phyloP scores from a whole-genome alignment of 2,329 filamentous ascomycete genomes.

The Aphanocladium album region DNA sequence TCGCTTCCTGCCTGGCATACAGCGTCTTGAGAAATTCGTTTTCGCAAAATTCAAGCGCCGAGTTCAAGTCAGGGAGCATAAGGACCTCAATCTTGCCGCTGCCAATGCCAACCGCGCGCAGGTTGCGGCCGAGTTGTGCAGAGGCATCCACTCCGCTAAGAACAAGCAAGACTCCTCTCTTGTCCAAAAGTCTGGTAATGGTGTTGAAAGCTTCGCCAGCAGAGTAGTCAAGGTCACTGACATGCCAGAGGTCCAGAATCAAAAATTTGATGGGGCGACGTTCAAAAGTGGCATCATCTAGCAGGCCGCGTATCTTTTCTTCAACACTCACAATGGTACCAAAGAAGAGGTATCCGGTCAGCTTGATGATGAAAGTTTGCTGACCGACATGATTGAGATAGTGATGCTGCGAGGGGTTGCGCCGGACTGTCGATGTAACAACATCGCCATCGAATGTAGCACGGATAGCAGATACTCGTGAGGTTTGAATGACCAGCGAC shows the following conservation, averaged over 20 bases:
- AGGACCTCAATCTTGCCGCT: conserved; percentile 68
- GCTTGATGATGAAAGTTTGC: conserved; percentile 87
- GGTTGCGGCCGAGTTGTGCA: conserved; percentile 68
- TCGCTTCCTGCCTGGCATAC: conserved; percentile 63
- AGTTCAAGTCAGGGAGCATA: conserved; percentile 86
- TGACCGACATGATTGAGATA: conserved; percentile 80
- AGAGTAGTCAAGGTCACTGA: conserved; percentile 92
- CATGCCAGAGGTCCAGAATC: conserved; percentile 81
- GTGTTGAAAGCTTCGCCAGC: conserved; percentile 92
- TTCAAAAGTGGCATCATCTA: conserved; percentile 76
- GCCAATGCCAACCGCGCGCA: conserved; percentile 79
- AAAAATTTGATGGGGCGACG: conserved; percentile 81
- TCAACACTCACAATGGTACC: conserved; percentile 96
- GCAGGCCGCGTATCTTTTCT: conserved; percentile 73
- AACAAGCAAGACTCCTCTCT: conserved; percentile 73
- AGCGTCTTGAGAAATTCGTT: conserved; percentile 85
- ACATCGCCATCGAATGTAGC: conserved; percentile 87
- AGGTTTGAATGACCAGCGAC: conserved; percentile 87
- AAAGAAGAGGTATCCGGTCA: conserved; percentile 96
- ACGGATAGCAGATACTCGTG: conserved; percentile 80
- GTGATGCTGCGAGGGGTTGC: conserved; percentile 82
- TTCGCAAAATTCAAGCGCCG: conserved; percentile 88
- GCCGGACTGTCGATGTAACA: conserved; percentile 84
- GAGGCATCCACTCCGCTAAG: conserved; percentile 77
- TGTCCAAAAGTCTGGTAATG: conserved; percentile 76